Evolutionary conservation across 768 basidiomycete species (phyloP), one percentile per base, ranked within the genome.

Genomic region (Boletus rufocinnamomeus): DNA sequence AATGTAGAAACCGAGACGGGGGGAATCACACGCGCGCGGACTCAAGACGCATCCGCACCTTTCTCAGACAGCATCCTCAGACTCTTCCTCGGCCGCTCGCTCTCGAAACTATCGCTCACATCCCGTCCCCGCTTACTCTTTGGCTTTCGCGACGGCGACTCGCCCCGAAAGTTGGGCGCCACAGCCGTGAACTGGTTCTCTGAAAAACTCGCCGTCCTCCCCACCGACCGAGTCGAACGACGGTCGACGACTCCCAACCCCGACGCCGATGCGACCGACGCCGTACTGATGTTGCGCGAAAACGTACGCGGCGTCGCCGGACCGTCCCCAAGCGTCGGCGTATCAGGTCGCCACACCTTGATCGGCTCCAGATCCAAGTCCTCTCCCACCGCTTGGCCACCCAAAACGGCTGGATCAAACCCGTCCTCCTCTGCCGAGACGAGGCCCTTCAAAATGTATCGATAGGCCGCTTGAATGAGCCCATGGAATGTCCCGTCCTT

Each of bases 391-490:
- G 17, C 27, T 0, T 32, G 44, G 14, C 35, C 45, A 11, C 28
- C 43, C 50, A 69, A 47, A 23, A 50, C 27, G 0, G 11, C 57
- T 2, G 63, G 70, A 5, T 52, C 46, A 40, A 61, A 67, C 1
- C 67, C 70, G 0, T 72, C 56, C 5, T 50, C 21, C 21, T 30
- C 52, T 48, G 49, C 25, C 45, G 66, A 54, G 0, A 47, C 61
- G 27, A 76, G 63, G 2, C 43, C 17, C 50, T 63, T 63, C 4
- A 81, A 52, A 4, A 83, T 72, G 8, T 73, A 65, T 13, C 86
- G 80, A 66, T 87, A 93, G 0, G 85, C 91, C 0, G 79, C 80
- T 65, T 92, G 90, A 4, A 93, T 79, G 11, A 89, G 72, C 2
- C 84, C 83, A 43, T 79, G 79, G 65, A 82, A 86, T 34, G 63